Base-by-base conservation (phyloP, 176 grass and related monocot species). In the Oryza australiensis region DNA sequence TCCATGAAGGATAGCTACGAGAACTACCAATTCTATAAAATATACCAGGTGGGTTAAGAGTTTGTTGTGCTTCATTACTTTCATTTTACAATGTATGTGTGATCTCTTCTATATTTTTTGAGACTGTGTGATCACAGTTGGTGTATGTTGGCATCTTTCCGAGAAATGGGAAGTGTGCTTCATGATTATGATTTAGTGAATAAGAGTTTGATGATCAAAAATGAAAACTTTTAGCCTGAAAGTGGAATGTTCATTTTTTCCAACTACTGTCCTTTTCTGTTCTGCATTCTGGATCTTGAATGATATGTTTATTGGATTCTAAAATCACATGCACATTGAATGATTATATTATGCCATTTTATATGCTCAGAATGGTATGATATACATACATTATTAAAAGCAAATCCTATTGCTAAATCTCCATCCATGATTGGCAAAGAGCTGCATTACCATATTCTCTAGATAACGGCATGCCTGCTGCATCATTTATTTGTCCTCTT, bases 11-110 rank as follows among this genome's bases (percentile, higher is more conserved):
- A 91, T 66, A 86, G 87, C 82, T 98, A 98, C 84, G 95, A 98
- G 26, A 86, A 78, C 66, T 95, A 93, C 59, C 86, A 98, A 68
- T 93, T 98, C 88, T 98, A 91, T 74, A 98, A 98, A 91, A 93
- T 95, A 84, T 98, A 91, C 53, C 95, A 98, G 95, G 95, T 98
- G 86, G 29, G 65, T 80, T 62, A 69, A 60, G 20, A 57, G 28
- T 89, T 29, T 71, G 62, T 70, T 55, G 20, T 55, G 51, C 51
- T 55, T 6, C 51, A 22, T 72, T 74, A 30, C 62, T 23, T 64
- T 64, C 9, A 23, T 53, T 80, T n/a, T 27, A 23, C 62, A 66
- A 35, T 81, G 32, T 29, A 26, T 4, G 2, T 26, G 73, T 32
- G 29, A 60, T 60, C 22, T 24, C 9, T 33, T 33, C 14, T 62